These are phyloP conservation scores for Cyclotella sp. DNA, from an alignment of 108 stramenopile species.

Conservation along the genomic window DNA sequence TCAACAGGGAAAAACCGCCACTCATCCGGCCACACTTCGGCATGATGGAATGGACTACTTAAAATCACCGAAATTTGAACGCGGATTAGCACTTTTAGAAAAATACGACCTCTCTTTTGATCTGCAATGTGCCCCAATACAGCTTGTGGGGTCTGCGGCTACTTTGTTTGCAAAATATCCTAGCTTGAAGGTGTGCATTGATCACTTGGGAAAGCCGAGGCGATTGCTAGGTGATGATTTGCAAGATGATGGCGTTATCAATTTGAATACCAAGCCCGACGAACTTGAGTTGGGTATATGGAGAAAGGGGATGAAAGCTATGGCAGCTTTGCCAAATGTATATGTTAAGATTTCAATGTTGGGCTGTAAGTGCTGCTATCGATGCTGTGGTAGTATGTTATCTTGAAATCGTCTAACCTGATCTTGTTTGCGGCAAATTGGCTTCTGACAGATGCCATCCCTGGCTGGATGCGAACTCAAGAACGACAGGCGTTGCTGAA, in stretches of 20 bases:
- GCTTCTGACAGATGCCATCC: conserved; percentile 41
- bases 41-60: conserved; percentile 74
- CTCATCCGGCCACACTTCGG: conserved; percentile 71
- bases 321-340: conserved; percentile 71
- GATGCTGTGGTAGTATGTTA: too few species aligned
- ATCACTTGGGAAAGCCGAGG: conserved; percentile 81
- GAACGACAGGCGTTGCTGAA: conserved; percentile 53
- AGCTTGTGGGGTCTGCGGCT: conserved; percentile 68
- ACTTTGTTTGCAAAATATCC: conserved; percentile 59
- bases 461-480: conserved; percentile 70
- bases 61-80: conserved; percentile 67
- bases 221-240: conserved; percentile 53
- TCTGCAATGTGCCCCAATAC: conserved; percentile 83
- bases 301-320: conserved; percentile 70
- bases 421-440: too few species aligned
- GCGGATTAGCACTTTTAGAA: conserved; percentile 66
- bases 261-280: conserved; percentile 36
- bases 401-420: too few species aligned
- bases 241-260: conserved; percentile 33
- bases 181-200: conserved; percentile 62
- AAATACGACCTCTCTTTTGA: conserved; percentile 66
- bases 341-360: conserved; percentile 82
- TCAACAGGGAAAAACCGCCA: conserved; percentile 56
- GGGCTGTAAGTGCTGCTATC: conserved; percentile 36
- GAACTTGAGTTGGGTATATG: conserved; percentile 62